phyloP scores from a whole-genome alignment of 2,329 filamentous ascomycete species.

The Arachnomyces sp. region DNA sequence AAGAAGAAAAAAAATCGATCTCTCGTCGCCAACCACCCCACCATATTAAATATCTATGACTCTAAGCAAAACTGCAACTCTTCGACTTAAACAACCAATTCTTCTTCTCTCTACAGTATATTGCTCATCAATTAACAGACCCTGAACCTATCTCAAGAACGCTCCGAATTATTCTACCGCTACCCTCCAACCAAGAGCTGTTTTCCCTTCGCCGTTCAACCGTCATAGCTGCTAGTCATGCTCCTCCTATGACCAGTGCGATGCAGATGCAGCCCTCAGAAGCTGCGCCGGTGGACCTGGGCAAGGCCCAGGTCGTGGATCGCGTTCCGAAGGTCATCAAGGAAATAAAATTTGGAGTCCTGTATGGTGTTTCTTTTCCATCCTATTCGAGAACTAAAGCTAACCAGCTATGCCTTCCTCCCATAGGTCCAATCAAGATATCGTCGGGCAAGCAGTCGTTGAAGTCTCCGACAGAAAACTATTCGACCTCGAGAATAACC shows the following conservation, averaged over 20 bases:
- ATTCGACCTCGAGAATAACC: constrained; percentile 77
- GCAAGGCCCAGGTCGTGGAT: constrained; percentile 84
- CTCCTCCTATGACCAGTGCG: constrained; percentile 25
- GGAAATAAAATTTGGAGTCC: constrained; percentile 86
- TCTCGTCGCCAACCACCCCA: too few species aligned
- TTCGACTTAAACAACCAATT: too few species aligned
- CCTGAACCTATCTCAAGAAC: too few species aligned
- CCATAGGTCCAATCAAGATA: constrained; percentile 75
- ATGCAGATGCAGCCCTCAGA: constrained; percentile 31
- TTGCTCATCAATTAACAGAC: too few species aligned
- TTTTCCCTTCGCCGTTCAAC: constrained; percentile 7
- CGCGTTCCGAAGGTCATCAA: constrained; percentile 84
- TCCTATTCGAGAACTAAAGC: constrained; percentile 3
- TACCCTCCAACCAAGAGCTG: neutral
- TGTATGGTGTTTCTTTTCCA: constrained; percentile 45
- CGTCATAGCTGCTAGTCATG: constrained; percentile 23
- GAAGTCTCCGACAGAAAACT: constrained; percentile 91
- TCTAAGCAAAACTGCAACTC: too few species aligned
- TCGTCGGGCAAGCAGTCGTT: constrained; percentile 88
- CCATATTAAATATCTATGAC: too few species aligned
- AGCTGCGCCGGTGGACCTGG: constrained; percentile 39
- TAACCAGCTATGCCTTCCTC: neutral
- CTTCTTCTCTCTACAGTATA: too few species aligned
- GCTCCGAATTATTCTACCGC: too few species aligned
- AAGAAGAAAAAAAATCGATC: too few species aligned